A percentile compares a stretch with the other conserved stretches of the same genome.
These are phyloP conservation scores for Fraxinus cuspidata DNA, from an alignment of 257 asterid genomes.

Conservation along the genomic window DNA sequence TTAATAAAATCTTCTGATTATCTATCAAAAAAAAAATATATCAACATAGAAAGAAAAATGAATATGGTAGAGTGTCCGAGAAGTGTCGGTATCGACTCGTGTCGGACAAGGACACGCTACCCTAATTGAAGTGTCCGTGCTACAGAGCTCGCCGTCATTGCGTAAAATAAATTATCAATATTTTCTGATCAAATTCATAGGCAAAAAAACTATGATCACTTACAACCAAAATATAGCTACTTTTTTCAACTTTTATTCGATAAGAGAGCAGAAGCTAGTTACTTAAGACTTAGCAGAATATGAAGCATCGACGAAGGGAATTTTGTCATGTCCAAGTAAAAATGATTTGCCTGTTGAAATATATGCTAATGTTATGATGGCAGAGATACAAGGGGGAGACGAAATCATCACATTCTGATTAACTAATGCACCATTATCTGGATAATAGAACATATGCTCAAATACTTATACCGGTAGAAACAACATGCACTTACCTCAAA, in stretches of 20 bases:
- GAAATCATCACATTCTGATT: not conserved
- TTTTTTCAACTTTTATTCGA: not conserved
- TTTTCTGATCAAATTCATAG: not conserved
- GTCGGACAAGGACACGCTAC: no score
- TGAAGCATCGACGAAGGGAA: not conserved
- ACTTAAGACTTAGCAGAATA: not conserved
- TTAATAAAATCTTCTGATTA: no score
- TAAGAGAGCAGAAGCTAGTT: not conserved
- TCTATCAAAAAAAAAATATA: no score
- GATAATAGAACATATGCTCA: not conserved
- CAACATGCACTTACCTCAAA: constrained; percentile 70
- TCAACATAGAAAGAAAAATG: no score
- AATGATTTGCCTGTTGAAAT: not conserved
- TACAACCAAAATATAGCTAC: not conserved
- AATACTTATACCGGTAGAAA: constrained; percentile 10
- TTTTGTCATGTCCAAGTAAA: not conserved
- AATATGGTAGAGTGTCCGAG: no score
- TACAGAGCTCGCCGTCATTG: not conserved
- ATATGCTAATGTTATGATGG: not conserved
- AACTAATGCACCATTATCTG: not conserved
- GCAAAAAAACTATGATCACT: not conserved
- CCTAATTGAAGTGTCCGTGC: no score
- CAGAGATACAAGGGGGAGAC: not conserved
- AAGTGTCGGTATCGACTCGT: no score
- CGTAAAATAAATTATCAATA: not conserved